Base-by-base conservation (phyloP, 192 early-diverging fungal genomes). In the Backusella westeae region DNA sequence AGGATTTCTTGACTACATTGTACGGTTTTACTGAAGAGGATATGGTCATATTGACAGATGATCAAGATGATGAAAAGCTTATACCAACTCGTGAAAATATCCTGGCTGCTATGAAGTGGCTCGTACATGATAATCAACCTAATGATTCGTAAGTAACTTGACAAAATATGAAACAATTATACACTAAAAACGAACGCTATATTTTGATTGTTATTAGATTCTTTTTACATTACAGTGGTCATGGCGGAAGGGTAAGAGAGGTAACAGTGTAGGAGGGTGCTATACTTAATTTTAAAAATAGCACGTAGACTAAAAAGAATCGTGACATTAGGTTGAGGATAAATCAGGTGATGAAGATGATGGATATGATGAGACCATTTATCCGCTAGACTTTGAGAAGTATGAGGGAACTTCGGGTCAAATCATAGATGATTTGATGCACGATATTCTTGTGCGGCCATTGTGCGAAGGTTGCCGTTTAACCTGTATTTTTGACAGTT, bases 401-500 rank as follows among this genome's bases (percentile, higher is more conserved):
- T 89, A 89, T 78, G 85, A 85, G 68, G 85, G 85, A 53, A 66
- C 75, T 6, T 82, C 85, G 38, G 93, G 93, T 4, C 82, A 86
- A 36, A 92, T 95, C 49, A 74, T 92, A 42, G 94, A 95, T 78
- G 94, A 95, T 81, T 70, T 77, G 59, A 91, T 95, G 91, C 90
- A 95, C 80, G 84, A 83, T 4, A 85, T 93, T 34, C 87, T 95
- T 89, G 92, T 95, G 12, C 83, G 87, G 21, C 89, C 91, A 4
- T 83, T 95, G 23, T 85, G 84, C 14, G 35, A 73, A 49, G 85
- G 94, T 26, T 89, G 86, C 53, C 90, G 93, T 34, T 80, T 96
- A 77, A 96, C 94, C 0, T 94, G 90, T 5, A 90, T 96, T 53
- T 94, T 94, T 79, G 94, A 96, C 80, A 94, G 92, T 72, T 96